Percentiles rank a stretch among this genome's conserved stretches.
These are phyloP conservation scores for Aspergillus cristatus DNA, from an alignment of 495 filamentous ascomycete genomes.

Conservation along the genomic window DNA sequence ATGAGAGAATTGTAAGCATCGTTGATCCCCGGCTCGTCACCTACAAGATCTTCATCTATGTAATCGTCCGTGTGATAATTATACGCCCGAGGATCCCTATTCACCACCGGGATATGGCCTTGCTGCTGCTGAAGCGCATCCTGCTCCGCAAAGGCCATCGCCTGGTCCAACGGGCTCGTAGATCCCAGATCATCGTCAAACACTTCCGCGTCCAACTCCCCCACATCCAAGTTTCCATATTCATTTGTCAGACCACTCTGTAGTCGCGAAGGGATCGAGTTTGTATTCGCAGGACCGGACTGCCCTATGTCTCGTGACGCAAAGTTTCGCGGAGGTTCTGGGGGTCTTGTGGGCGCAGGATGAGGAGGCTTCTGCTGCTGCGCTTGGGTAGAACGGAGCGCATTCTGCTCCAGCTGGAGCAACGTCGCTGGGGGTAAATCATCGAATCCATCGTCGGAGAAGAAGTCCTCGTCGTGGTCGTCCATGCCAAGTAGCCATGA, in stretches of 20 bases:
- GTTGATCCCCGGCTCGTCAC: not conserved
- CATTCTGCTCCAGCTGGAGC: conserved; percentile 46
- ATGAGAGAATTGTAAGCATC: conserved; percentile 16
- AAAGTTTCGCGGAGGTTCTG: too few species aligned
- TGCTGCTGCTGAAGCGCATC: conserved; percentile 4
- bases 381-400: conserved; percentile 41
- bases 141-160: conserved; percentile 16
- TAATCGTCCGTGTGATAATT: too few species aligned
- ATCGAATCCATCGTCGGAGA: conserved; percentile 57
- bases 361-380: conserved; percentile 3
- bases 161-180: conserved; percentile 17
- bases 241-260: conserved; percentile 39
- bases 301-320: not conserved
- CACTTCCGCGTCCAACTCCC: conserved; percentile 45
- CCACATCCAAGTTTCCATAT: conserved; percentile 47
- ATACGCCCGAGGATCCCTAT: too few species aligned
- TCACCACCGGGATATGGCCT: too few species aligned
- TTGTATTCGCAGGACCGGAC: conserved; percentile 7
- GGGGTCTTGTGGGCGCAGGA: not conserved
- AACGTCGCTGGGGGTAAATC: conserved; percentile 43
- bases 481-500: conserved; percentile 49
- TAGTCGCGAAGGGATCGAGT: conserved; percentile 23
- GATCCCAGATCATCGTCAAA: conserved; percentile 31
- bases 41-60: too few species aligned
- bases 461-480: conserved; percentile 52